Conservation (phyloP, 2,329 filamentous ascomycete species). For the Calycina herbarum region DNA sequence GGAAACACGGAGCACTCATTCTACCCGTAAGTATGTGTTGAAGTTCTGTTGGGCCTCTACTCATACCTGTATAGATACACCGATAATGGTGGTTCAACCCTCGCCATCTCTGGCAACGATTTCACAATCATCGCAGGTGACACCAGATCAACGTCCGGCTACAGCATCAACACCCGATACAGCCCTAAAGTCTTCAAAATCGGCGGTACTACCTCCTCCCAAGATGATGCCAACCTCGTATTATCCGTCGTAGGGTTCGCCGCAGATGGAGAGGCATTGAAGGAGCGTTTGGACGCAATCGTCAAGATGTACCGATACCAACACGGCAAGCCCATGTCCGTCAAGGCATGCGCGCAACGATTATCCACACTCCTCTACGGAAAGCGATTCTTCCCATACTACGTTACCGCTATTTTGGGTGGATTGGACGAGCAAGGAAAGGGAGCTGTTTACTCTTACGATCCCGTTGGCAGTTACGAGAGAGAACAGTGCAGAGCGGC, state of each 20-base stretch:
- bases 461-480: constrained; percentile 97
- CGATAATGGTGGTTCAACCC: constrained; percentile 94
- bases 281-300: constrained; percentile 88
- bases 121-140: constrained; percentile 97
- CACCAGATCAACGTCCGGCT: constrained; percentile 91
- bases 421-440: constrained; percentile 93
- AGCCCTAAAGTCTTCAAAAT: constrained; percentile 97
- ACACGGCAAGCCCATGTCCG: constrained; percentile 93
- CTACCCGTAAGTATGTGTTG: constrained; percentile 70
- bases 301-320: constrained; percentile 99
- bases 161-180: constrained; percentile 98
- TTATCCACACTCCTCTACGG: constrained; percentile 93
- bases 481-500: constrained; percentile 93
- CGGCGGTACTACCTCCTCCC: constrained; percentile 82
- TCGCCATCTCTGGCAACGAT: constrained; percentile 90
- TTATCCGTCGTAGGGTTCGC: constrained; percentile 95
- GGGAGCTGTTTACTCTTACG: constrained; percentile 95
- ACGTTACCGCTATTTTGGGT: constrained; percentile 90
- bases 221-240: constrained; percentile 82
- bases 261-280: constrained; percentile 89
- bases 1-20: constrained; percentile 76
- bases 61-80: constrained; percentile 68
- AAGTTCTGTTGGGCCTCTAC: constrained; percentile 6
- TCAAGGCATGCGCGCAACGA: constrained; percentile 91
- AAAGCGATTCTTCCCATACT: constrained; percentile 99